Conservation (phyloP, 2,329 filamentous ascomycete genomes). For the Diplodia mutila region DNA sequence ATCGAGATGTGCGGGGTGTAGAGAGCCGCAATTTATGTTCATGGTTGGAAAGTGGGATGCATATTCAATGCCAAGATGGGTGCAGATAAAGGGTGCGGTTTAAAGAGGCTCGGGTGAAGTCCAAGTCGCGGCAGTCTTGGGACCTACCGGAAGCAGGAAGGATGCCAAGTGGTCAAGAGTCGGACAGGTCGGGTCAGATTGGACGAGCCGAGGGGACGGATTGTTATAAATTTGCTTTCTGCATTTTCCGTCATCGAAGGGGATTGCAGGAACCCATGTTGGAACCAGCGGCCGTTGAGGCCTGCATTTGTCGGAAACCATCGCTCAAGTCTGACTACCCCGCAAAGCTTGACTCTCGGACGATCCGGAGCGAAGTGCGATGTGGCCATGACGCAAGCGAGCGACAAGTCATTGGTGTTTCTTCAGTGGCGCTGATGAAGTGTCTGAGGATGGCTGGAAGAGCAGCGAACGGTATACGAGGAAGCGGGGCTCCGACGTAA, state of each 20-base stretch:
- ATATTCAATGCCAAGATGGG: not conserved
- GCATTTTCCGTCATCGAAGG: not conserved
- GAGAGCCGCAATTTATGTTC: not conserved
- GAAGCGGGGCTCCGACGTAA: too few species aligned
- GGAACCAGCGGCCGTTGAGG: not conserved
- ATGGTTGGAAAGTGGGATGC: not conserved
- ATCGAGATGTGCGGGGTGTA: not conserved
- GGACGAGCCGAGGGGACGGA: not conserved
- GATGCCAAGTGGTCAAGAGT: conserved; percentile 16
- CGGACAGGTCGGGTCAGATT: not conserved
- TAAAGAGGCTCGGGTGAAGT: conserved; percentile 8
- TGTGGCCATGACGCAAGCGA: too few species aligned
- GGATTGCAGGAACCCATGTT: too few species aligned
- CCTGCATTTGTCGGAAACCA: not conserved
- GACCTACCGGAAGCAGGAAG: conserved; percentile 3
- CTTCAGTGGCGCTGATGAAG: too few species aligned
- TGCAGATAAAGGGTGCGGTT: not conserved
- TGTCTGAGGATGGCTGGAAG: too few species aligned
- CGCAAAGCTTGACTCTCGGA: not conserved
- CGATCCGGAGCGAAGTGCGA: too few species aligned
- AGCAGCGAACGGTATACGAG: too few species aligned
- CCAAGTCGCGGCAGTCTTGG: conserved; percentile 6
- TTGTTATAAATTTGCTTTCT: not conserved
- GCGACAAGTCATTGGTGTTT: too few species aligned
- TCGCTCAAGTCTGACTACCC: not conserved